Base-by-base conservation (phyloP, 352 stramenopile species). In the Globisporangium nagaii region DNA sequence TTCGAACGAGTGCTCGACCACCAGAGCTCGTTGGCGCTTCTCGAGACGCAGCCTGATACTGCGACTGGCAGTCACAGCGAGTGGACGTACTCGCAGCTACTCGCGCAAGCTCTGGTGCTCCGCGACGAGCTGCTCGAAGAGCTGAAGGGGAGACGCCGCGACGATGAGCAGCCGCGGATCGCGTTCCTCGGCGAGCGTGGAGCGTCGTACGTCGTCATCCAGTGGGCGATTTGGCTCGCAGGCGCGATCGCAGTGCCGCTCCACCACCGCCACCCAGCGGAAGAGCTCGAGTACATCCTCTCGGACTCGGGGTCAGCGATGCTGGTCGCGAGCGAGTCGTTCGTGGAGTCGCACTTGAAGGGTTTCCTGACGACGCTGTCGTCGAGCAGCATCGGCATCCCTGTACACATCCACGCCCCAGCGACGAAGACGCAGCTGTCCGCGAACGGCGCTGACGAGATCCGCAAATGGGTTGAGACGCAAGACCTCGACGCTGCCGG, bases 221-320 rank as follows among this genome's bases (percentile, higher is more conserved):
- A 90, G 48, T 95, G 79, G 79, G 81, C 71, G 3, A 84, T 86
- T 55, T 95, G 83, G 83, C 66, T 86, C 11, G 70, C 75, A 0
- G 83, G 79, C 10, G 75, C 60, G 31, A 68, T 90, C 36, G 80
- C 73, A 0, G 80, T 93, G 39, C 83, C 81, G 6, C 64, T 93
- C 25, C 79, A 86, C 52, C 48, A 72, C 1, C 62, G 62, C 0
- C 79, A 90, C 32, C 79, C 80, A 1, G 44, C 53, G 2, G 75
- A 83, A 8, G 83, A 93, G 66, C 73, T 91, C 41, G 66, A 83
- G 55, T 90, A 90, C 62, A 84, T 90, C 35, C 44, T 91, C 34
- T 66, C 75, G 15, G 77, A 93, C 63, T 76, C 71, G 3, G 74
- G 62, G 0, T 65, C 73, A 2, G 43, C 63, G 1, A 8, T 88